Percentiles rank a stretch among this genome's conserved stretches.
phyloP scores from a whole-genome alignment of 2,329 filamentous ascomycete species.

The Lachnum nothofagi region DNA sequence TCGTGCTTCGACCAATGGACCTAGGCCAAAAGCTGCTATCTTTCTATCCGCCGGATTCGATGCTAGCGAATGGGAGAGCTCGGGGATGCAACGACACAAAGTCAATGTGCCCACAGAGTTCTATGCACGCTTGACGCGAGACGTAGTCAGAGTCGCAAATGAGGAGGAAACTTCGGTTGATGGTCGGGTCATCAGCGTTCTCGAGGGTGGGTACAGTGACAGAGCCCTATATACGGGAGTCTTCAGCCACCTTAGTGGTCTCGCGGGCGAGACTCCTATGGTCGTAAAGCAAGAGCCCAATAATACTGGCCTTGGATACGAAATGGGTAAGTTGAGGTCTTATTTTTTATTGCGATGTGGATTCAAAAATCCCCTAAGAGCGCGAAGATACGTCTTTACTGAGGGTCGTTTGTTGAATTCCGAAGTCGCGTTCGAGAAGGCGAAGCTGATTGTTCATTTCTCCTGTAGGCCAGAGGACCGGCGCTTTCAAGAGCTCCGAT shows the following conservation, averaged over 20 bases:
- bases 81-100: constrained; percentile 90
- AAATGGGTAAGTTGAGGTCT: constrained; percentile 41
- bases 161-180: constrained; percentile 74
- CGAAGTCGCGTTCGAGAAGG: no score
- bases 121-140: constrained; percentile 83
- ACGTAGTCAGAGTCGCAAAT: constrained; percentile 75
- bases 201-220: constrained; percentile 95
- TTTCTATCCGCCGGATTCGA: constrained; percentile 97
- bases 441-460: no score
- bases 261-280: constrained; percentile 54
- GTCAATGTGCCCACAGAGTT: constrained; percentile 97
- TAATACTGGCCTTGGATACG: constrained; percentile 47
- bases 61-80: constrained; percentile 88
- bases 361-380: no score
- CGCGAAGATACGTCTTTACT: no score
- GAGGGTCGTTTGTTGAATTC: no score
- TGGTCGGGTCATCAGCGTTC: constrained; percentile 82
- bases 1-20: constrained; percentile 48
- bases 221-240: constrained; percentile 83
- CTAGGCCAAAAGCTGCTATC: constrained; percentile 73
- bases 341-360: neutral
- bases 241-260: constrained; percentile 80
- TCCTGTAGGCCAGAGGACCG: constrained; percentile 39
- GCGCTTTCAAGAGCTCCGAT: constrained; percentile 34
- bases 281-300: constrained; percentile 35